These are phyloP conservation scores for Aquilaria malaccensis DNA, from an alignment of 345 rosid species.

Conservation along the genomic window DNA sequence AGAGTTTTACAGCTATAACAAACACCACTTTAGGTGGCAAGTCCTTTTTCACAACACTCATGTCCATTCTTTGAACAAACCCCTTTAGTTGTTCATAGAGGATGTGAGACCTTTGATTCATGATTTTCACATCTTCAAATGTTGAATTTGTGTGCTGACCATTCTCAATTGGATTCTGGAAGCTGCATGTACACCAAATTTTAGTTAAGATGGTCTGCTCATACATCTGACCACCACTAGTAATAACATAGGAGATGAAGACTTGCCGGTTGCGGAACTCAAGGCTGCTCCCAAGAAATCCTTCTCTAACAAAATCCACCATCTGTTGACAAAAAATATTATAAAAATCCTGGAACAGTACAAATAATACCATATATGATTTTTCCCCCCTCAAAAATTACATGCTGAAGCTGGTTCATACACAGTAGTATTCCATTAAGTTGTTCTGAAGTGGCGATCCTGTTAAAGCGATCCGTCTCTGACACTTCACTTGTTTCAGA, in stretches of 20 bases:
- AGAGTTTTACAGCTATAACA: slow-evolving; percentile 93
- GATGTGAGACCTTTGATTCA: slow-evolving; percentile 99
- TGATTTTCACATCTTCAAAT: slow-evolving; percentile 87
- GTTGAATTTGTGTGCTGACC: slow-evolving; percentile 99
- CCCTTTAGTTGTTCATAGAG: slow-evolving; percentile 96
- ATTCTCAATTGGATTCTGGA: slow-evolving; percentile 96
- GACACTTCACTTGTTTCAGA: slow-evolving; percentile 91
- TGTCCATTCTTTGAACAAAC: slow-evolving; percentile 99
- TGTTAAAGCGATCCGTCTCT: slow-evolving; percentile 97
- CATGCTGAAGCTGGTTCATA: slow-evolving; percentile 34
- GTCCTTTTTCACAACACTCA: slow-evolving; percentile 94
- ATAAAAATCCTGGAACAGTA: slow-evolving; percentile 8
- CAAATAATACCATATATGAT: background rate
- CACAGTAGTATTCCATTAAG: slow-evolving; percentile 99
- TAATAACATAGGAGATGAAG: slow-evolving; percentile 17
- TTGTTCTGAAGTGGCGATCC: slow-evolving; percentile 99
- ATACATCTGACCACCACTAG: slow-evolving; percentile 9
- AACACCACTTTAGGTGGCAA: slow-evolving; percentile 98
- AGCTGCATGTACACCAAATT: slow-evolving; percentile 41
- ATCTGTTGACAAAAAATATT: slow-evolving; percentile 49
- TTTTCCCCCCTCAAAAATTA: background rate
- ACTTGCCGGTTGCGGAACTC: slow-evolving; percentile 96
- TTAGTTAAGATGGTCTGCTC: slow-evolving; percentile 3
- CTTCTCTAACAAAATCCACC: slow-evolving; percentile 99
- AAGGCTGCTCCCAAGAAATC: slow-evolving; percentile 98